These are phyloP conservation scores for Thermochaetoides thermophila DNA, from an alignment of 495 filamentous ascomycete genomes.

Conservation along the genomic window DNA sequence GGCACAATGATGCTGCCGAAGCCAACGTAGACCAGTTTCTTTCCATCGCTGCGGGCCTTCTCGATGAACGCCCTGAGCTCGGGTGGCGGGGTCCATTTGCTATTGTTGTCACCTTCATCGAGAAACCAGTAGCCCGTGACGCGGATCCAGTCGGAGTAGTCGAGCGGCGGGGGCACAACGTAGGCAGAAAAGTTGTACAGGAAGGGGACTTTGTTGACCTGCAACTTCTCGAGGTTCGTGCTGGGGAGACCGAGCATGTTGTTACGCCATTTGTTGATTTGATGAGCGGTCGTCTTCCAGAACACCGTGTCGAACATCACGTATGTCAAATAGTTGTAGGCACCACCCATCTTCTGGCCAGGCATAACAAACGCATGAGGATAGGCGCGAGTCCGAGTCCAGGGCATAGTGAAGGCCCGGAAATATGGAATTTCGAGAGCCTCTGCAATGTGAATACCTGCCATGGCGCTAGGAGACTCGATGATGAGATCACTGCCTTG, in stretches of 20 bases:
- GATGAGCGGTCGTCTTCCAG: constrained; percentile 82
- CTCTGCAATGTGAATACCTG: constrained; percentile 96
- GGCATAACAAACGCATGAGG: constrained; percentile 96
- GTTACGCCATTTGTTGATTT: constrained; percentile 88
- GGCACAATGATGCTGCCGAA: constrained; percentile 95
- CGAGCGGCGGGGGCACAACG: constrained; percentile 81
- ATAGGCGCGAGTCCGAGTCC: constrained; percentile 90
- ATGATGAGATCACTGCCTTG: constrained; percentile 82
- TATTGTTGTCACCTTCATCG: constrained; percentile 56
- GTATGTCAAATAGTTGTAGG: constrained; percentile 90
- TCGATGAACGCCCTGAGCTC: constrained; percentile 70
- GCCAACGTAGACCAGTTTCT: constrained; percentile 92
- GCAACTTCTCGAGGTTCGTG: constrained; percentile 80
- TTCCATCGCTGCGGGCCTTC: constrained; percentile 61
- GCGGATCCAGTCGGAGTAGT: constrained; percentile 95
- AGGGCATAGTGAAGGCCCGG: constrained; percentile 96
- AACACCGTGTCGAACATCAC: constrained; percentile 96
- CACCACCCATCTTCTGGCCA: constrained; percentile 82
- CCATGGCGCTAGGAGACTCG: constrained; percentile 95
- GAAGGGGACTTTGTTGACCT: constrained; percentile 92
- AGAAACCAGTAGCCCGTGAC: constrained; percentile 98
- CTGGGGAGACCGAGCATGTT: constrained; percentile 60
- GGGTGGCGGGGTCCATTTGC: constrained; percentile 55
- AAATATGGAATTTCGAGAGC: constrained; percentile 90
- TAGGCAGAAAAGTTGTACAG: constrained; percentile 92